Evolutionary conservation across 2,329 filamentous ascomycete species (phyloP).

Genomic region (Ascochyta clinopodiicola): DNA sequence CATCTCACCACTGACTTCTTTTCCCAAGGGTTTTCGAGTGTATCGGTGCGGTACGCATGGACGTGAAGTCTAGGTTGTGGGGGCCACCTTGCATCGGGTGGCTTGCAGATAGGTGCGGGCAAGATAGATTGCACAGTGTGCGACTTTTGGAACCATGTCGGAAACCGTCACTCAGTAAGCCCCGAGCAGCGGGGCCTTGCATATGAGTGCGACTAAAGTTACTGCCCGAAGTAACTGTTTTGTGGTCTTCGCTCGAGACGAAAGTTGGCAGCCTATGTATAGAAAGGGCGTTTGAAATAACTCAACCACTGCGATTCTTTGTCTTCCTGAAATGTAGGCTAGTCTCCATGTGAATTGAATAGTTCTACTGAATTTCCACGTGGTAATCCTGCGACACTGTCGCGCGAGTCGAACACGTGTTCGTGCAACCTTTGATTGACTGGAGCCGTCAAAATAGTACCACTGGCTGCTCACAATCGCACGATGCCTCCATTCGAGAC

Average conservation of each 20-base stretch:
- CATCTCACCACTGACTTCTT: constrained; percentile 5
- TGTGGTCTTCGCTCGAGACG: neutral
- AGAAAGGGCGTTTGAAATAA: neutral
- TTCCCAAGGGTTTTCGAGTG: neutral
- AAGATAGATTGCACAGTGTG: constrained; percentile 2
- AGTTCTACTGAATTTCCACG: neutral
- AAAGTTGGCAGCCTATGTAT: neutral
- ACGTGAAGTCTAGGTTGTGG: neutral
- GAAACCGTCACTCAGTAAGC: neutral
- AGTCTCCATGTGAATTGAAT: no score
- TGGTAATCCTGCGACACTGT: neutral
- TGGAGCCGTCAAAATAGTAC: neutral
- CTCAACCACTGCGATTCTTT: neutral
- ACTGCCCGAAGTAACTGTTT: neutral
- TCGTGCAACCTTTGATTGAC: neutral
- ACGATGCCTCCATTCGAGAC: neutral
- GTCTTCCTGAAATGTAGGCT: neutral
- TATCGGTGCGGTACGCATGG: neutral
- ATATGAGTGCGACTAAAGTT: neutral
- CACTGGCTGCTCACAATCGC: neutral
- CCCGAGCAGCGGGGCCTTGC: neutral
- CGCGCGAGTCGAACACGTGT: neutral
- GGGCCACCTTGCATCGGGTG: neutral
- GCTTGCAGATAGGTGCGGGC: constrained; percentile 2
- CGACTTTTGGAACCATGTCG: neutral